These are phyloP conservation scores for Malassezia equina DNA, from an alignment of 1,284 basidiomycete genomes.

Conservation along the genomic window DNA sequence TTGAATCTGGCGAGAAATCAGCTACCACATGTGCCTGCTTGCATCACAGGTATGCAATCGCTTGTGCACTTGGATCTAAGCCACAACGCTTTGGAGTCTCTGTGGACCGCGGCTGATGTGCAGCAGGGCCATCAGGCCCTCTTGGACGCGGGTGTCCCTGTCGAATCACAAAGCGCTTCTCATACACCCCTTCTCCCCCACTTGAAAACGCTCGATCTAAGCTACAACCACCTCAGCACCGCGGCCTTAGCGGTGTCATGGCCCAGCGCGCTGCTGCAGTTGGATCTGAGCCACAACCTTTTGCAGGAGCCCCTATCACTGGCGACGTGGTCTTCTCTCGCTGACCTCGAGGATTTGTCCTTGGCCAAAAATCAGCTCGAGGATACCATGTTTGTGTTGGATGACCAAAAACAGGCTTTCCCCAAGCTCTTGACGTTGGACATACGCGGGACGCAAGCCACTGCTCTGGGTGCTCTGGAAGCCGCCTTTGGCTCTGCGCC, in stretches of 20 bases:
- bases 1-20: constrained; percentile 32
- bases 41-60: constrained; percentile 26
- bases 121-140: background rate
- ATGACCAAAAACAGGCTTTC: background rate
- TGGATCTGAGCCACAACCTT: constrained; percentile 31
- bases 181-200: constrained; percentile 19
- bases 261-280: constrained; percentile 22
- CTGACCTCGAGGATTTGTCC: constrained; percentile 24
- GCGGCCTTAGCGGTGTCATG: constrained; percentile 23
- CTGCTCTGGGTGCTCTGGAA: constrained; percentile 28
- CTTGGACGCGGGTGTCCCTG: background rate
- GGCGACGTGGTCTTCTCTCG: constrained; percentile 12
- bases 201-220: constrained; percentile 27
- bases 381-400: constrained; percentile 27
- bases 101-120: constrained; percentile 26
- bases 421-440: constrained; percentile 23
- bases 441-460: constrained; percentile 32
- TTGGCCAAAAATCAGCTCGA: constrained; percentile 33
- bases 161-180: background rate
- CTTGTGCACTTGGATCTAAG: constrained; percentile 37
- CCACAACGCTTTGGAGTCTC: constrained; percentile 28
- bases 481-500: constrained; percentile 24
- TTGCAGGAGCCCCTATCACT: constrained; percentile 30
- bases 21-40: constrained; percentile 25
- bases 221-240: constrained; percentile 30